Percentiles rank a stretch among this genome's conserved stretches.
Evolutionary conservation across 148 eudicot species (phyloP).

Genomic region (Oxyria digyna): DNA sequence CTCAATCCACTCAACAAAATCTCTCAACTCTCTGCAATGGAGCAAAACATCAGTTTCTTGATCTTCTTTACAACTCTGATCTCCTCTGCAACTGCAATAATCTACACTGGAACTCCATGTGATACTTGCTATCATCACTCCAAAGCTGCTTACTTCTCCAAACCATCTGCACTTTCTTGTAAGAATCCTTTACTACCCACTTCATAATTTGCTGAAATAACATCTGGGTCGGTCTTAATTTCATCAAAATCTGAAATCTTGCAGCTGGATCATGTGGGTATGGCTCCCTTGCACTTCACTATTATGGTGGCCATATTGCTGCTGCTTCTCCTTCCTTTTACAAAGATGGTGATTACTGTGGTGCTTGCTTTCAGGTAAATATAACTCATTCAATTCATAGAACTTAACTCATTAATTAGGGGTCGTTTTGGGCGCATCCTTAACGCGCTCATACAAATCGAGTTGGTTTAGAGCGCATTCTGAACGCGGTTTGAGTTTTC

Average conservation of each 20-base stretch:
- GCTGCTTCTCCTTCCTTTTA: conserved; percentile 53
- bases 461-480: too few species aligned
- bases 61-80: conserved; percentile 17
- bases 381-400: not conserved
- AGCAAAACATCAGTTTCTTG: not conserved
- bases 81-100: conserved; percentile 30
- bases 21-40: not conserved
- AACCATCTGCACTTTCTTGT: conserved; percentile 25
- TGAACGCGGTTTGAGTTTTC: too few species aligned
- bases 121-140: conserved; percentile 54
- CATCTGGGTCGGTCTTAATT: conserved; percentile 5
- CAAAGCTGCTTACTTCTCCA: conserved; percentile 38
- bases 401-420: not conserved
- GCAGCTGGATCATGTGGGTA: conserved; percentile 72
- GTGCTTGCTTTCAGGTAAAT: conserved; percentile 75
- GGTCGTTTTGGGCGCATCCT: not conserved
- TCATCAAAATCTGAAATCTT: conserved; percentile 3
- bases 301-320: conserved; percentile 49
- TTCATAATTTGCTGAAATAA: not conserved
- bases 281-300: conserved; percentile 49
- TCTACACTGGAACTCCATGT: conserved; percentile 30
- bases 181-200: conserved; percentile 1
- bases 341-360: conserved; percentile 71
- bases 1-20: not conserved
- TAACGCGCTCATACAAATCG: too few species aligned